Evolutionary conservation across 129 eudicot genomes (phyloP).

Genomic region (Flaveria brownii): DNA sequence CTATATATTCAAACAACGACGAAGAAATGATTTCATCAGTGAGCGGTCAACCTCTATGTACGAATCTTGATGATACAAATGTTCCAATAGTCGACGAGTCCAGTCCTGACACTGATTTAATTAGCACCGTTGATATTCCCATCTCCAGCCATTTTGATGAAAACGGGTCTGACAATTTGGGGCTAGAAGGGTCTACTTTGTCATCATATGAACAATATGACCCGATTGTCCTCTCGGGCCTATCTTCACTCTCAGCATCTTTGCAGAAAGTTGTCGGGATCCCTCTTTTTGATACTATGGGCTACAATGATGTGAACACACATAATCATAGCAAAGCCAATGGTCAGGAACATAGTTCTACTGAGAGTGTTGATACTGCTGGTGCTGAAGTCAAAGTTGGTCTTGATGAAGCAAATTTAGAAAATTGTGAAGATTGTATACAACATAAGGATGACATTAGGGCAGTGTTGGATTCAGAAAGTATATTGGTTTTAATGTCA

Average conservation of each 20-base stretch:
- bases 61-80: conserved; percentile 19
- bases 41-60: conserved; percentile 18
- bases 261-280: conserved; percentile 51
- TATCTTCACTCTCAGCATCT: conserved; percentile 52
- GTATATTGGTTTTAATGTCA: conserved; percentile 88
- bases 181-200: conserved; percentile 42
- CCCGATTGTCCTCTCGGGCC: conserved; percentile 51
- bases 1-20: conserved; percentile 27
- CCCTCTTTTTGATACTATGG: conserved; percentile 48
- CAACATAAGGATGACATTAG: conserved; percentile 56
- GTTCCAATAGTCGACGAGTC: conserved; percentile 33
- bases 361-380: conserved; percentile 36
- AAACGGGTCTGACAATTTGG: conserved; percentile 30
- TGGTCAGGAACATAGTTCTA: conserved; percentile 25
- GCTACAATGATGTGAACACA: conserved; percentile 38
- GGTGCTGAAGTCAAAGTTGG: conserved; percentile 37
- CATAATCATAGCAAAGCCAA: conserved; percentile 32
- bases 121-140: conserved; percentile 44
- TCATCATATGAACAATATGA: conserved; percentile 55
- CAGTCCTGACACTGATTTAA: conserved; percentile 27
- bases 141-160: conserved; percentile 54
- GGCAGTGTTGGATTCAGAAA: conserved; percentile 65
- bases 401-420: conserved; percentile 36
- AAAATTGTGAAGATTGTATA: conserved; percentile 41
- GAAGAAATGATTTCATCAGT: conserved; percentile 30